Conservation (phyloP, 805 yeast species). For the Spathaspora gorwiae region DNA sequence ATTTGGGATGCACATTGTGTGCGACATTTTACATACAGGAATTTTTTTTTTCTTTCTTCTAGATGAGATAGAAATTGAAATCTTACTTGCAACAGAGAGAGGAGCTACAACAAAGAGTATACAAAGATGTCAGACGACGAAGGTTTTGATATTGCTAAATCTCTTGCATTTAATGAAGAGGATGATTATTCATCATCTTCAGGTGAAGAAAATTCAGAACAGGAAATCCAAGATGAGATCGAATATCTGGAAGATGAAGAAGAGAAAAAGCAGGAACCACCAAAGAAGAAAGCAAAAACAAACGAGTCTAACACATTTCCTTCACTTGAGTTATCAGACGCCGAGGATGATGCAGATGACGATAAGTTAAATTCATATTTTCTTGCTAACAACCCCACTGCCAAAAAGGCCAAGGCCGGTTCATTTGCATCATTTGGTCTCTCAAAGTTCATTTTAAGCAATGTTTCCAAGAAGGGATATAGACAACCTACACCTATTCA, state of each 20-base stretch:
- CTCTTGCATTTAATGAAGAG: slow-evolving; percentile 46
- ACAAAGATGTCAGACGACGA: slow-evolving; percentile 38
- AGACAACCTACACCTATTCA: slow-evolving; percentile 97
- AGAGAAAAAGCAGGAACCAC: slow-evolving; percentile 23
- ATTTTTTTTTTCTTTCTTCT: too few relatives aligned
- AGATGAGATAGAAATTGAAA: too few relatives aligned
- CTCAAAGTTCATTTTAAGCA: slow-evolving; percentile 62
- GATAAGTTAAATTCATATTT: slow-evolving; percentile 34
- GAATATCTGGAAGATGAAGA: slow-evolving; percentile 45
- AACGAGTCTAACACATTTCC: slow-evolving; percentile 34
- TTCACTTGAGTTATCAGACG: slow-evolving; percentile 49
- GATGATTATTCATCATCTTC: slow-evolving; percentile 33
- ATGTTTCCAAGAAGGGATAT: slow-evolving; percentile 80
- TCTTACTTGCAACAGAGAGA: too few relatives aligned
- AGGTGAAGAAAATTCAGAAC: slow-evolving; percentile 10
- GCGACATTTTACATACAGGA: too few relatives aligned
- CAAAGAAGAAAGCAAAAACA: slow-evolving; percentile 20
- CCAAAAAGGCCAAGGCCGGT: slow-evolving; percentile 66
- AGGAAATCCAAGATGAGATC: slow-evolving; percentile 51
- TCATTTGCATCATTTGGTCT: slow-evolving; percentile 89
- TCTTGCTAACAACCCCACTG: slow-evolving; percentile 36
- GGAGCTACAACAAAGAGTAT: too few relatives aligned
- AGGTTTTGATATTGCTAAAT: slow-evolving; percentile 59
- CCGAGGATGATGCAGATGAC: slow-evolving; percentile 33
- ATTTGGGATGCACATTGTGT: too few relatives aligned